Base-by-base conservation (phyloP, 2,329 filamentous ascomycete species). In the Pseudogymnoascus sp. region DNA sequence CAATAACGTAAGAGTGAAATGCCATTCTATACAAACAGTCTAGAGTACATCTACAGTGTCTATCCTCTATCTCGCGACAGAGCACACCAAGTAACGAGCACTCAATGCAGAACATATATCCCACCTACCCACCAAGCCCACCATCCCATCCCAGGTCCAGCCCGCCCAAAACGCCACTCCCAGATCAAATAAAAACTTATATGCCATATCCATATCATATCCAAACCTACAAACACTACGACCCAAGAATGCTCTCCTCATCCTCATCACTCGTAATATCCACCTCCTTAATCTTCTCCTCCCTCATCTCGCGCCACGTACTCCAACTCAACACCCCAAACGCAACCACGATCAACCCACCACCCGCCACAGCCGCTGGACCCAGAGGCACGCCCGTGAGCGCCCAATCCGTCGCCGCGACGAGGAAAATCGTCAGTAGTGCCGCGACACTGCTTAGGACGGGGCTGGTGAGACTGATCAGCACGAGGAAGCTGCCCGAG, bases 371-470 rank as follows among this genome's bases (percentile, higher is more conserved):
- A 3, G 93, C 90, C 0, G 92, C 89, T 3, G 81, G 77, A 61
- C 87, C 89, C 18, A 96, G 79, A 0, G 89, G 84, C 69, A 88
- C 82, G 60, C 93, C 91, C 0, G 91, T 95, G 47, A 92, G 80
- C 63, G 92, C 73, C 86, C 94, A 95, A 75, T 99, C 94, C 63
- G 90, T 90, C 31, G 97, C 79, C 0, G 93, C 94, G 5, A 99
- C 94, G 65, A 97, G 85, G 80, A 99, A 97, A 68, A 99, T 99
- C 21, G 94, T 99, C 56, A 99, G 80, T 31, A 99, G 83, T 2
- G 93, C 91, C 0, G 94, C 94, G 10, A 99, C 94, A 16, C 90
- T 95, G 64, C 89, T 93, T 4, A 99, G 80, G 2, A 99, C 94
- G 0, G 94, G 94, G 16, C 89, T 93, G 0, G 94, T 99, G 28